Conservation (phyloP, 2,329 filamentous ascomycete species). For the Alternaria atra region DNA sequence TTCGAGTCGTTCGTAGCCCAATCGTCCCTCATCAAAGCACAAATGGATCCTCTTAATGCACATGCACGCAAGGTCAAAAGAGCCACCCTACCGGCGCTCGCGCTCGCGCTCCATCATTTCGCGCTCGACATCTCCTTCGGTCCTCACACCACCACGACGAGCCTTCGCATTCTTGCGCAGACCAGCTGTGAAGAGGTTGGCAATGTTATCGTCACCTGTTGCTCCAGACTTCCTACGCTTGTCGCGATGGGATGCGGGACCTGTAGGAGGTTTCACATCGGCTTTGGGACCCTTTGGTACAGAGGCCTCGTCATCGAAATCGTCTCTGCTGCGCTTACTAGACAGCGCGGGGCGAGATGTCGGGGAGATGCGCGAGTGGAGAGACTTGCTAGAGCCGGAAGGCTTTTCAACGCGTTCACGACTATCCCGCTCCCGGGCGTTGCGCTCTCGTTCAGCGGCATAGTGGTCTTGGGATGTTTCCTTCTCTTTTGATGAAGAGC, state of each 20-base stretch:
- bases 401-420: slow-evolving; percentile 38
- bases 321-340: slow-evolving; percentile 42
- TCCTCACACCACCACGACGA: slow-evolving; percentile 45
- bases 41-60: background rate
- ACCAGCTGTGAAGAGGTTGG: slow-evolving; percentile 41
- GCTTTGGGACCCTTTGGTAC: slow-evolving; percentile 24
- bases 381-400: slow-evolving; percentile 23
- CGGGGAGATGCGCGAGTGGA: slow-evolving; percentile 31
- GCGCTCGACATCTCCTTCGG: slow-evolving; percentile 43
- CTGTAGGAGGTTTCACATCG: slow-evolving; percentile 35
- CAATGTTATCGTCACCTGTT: slow-evolving; percentile 37
- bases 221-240: slow-evolving; percentile 42
- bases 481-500: slow-evolving; percentile 20
- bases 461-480: slow-evolving; percentile 62
- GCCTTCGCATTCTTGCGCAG: slow-evolving; percentile 43
- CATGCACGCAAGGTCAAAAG: background rate
- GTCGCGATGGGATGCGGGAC: slow-evolving; percentile 42
- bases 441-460: slow-evolving; percentile 70
- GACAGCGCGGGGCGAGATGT: slow-evolving; percentile 30
- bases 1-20: background rate
- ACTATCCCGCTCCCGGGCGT: slow-evolving; percentile 43
- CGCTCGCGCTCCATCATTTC: slow-evolving; percentile 45
- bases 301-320: slow-evolving; percentile 27
- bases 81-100: slow-evolving; percentile 29
- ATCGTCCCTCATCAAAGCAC: slow-evolving; percentile 1